phyloP scores from a whole-genome alignment of 2,329 filamentous ascomycete genomes.

The Ilyonectria destructans region DNA sequence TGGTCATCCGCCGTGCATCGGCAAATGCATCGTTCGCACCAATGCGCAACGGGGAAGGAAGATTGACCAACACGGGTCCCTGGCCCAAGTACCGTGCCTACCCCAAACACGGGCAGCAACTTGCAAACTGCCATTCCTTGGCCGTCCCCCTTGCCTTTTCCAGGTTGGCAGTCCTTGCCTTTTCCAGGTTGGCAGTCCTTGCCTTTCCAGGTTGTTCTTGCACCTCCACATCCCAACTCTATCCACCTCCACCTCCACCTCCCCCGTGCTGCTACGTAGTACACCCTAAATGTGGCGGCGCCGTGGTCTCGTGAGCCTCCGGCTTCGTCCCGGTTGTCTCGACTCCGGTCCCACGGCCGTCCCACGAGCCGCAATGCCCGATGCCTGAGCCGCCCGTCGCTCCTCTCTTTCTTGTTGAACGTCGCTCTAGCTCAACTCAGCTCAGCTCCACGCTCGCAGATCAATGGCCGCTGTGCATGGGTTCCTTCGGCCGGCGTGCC shows the following conservation, averaged over 20 bases:
- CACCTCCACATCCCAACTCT: neutral
- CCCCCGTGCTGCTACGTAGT: constrained; percentile 22
- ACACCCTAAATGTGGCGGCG: constrained; percentile 39
- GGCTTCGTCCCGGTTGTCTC: constrained; percentile 48
- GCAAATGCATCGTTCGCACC: neutral
- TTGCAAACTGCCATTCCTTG: neutral
- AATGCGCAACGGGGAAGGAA: neutral
- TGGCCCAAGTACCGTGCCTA: neutral
- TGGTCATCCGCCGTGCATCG: neutral
- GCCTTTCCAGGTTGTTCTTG: neutral
- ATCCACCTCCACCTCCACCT: constrained; percentile 2
- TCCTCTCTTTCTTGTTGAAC: neutral
- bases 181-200: too few relatives aligned
- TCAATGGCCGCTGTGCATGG: constrained; percentile 36
- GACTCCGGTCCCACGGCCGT: constrained; percentile 49
- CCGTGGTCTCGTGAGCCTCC: constrained; percentile 47
- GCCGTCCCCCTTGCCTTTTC: neutral
- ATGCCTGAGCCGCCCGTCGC: constrained; percentile 23
- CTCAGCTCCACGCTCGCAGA: constrained; percentile 9
- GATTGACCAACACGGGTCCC: neutral
- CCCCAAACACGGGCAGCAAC: neutral
- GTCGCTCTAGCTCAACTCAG: neutral
- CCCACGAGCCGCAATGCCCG: constrained; percentile 41
- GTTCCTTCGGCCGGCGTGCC: constrained; percentile 24
- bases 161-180: too few relatives aligned